These are phyloP conservation scores for Oryza australiensis DNA, from an alignment of 176 grass and related monocot species.

Conservation along the genomic window DNA sequence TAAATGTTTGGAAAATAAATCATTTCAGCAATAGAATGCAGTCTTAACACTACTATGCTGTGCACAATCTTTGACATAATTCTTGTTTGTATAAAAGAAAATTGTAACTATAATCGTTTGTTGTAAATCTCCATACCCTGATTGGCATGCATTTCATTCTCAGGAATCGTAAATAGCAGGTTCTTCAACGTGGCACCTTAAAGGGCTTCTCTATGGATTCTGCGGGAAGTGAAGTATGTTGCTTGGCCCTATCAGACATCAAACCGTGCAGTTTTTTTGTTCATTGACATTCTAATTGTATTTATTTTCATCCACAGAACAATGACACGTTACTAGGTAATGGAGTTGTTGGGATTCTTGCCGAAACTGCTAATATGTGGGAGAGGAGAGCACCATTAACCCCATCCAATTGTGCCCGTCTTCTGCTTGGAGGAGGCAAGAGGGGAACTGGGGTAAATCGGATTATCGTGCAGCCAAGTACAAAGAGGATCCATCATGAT, in stretches of 20 bases:
- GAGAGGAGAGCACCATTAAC: conserved; percentile 81
- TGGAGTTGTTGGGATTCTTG: conserved; percentile 79
- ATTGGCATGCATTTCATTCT: conserved; percentile 7
- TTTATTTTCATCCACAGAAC: conserved; percentile 39
- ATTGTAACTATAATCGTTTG: background rate
- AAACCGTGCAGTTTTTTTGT: background rate
- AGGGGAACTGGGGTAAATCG: conserved; percentile 51
- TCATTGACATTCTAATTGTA: background rate
- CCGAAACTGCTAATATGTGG: conserved; percentile 89
- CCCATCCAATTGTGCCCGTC: conserved; percentile 81
- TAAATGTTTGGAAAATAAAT: too few relatives aligned
- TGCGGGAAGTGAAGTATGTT: conserved; percentile 24
- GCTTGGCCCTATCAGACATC: background rate
- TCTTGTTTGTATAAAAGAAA: background rate
- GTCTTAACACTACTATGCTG: too few relatives aligned
- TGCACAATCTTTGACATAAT: background rate
- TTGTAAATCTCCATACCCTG: background rate
- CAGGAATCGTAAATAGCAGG: background rate
- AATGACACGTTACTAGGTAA: conserved; percentile 73
- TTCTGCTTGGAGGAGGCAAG: conserved; percentile 70
- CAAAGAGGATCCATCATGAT: conserved; percentile 86
- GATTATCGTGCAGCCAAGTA: conserved; percentile 93
- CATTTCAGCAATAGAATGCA: too few relatives aligned
- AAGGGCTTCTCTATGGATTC: conserved; percentile 34
- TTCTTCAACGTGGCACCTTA: background rate